Percentiles rank a stretch among this genome's conserved stretches.
Evolutionary conservation across 148 eudicot genomes (phyloP).

Genomic region (Persicaria tinctoria): DNA sequence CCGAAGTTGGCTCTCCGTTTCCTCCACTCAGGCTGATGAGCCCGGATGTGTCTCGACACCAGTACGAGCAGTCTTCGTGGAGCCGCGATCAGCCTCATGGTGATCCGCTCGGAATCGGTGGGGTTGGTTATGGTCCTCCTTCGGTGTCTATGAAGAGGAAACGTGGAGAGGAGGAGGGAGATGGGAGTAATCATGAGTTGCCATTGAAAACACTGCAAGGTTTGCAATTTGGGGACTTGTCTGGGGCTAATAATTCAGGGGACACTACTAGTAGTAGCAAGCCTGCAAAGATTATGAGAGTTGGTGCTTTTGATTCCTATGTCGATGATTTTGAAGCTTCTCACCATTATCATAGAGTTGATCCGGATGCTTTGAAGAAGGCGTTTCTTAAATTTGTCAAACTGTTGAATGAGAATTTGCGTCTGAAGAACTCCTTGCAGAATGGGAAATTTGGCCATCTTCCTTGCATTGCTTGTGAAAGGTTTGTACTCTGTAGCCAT

Average conservation of each 20-base stretch:
- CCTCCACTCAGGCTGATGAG: slow-evolving; percentile 41
- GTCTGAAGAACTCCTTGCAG: slow-evolving; percentile 53
- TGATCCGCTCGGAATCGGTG: slow-evolving; percentile 31
- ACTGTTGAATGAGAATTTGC: slow-evolving; percentile 43
- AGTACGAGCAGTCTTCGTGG: slow-evolving; percentile 22
- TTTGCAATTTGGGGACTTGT: slow-evolving; percentile 55
- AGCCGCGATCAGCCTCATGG: slow-evolving; percentile 26
- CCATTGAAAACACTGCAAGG: slow-evolving; percentile 69
- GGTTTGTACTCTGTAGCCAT: slow-evolving; percentile 36
- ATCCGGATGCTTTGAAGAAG: slow-evolving; percentile 57
- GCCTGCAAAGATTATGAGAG: slow-evolving; percentile 35
- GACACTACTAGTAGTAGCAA: slow-evolving; percentile 35
- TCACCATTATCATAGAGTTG: slow-evolving; percentile 29
- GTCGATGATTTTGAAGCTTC: slow-evolving; percentile 14
- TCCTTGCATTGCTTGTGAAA: slow-evolving; percentile 65
- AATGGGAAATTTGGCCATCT: slow-evolving; percentile 70
- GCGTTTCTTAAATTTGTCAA: slow-evolving; percentile 59
- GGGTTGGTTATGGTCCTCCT: slow-evolving; percentile 13
- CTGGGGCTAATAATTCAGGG: slow-evolving; percentile 24
- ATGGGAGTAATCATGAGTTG: slow-evolving; percentile 28
- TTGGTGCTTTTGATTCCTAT: slow-evolving; percentile 23
- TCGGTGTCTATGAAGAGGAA: slow-evolving; percentile 58
- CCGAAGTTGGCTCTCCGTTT: slow-evolving; percentile 27
- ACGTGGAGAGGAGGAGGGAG: slow-evolving; percentile 34
- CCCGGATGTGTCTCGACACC: slow-evolving; percentile 33